Evolutionary conservation across 2,329 filamentous ascomycete species (phyloP).

Genomic region (Monosporascus cannonballus): DNA sequence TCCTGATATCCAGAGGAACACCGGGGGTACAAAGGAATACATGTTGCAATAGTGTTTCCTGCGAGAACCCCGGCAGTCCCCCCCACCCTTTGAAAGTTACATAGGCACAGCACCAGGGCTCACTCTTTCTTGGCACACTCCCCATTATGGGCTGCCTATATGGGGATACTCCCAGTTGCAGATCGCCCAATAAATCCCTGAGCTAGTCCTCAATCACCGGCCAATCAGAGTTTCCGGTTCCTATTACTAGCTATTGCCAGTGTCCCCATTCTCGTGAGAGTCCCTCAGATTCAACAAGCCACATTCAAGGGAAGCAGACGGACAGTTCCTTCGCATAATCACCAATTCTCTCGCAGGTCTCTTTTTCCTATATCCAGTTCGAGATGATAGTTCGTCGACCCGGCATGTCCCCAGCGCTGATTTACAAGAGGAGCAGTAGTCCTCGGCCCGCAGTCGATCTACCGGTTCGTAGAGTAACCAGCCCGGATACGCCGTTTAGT

Average conservation of each 20-base stretch:
- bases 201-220: not conserved
- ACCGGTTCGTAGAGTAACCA: no score
- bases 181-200: not conserved
- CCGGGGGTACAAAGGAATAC: not conserved
- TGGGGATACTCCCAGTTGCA: not conserved
- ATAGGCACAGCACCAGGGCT: not conserved
- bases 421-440: no score
- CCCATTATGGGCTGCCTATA: not conserved
- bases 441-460: no score
- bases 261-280: not conserved
- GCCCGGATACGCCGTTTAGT: not conserved
- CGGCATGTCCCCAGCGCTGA: no score
- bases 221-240: not conserved
- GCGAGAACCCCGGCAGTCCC: not conserved
- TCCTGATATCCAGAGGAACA: constrained; percentile 1
- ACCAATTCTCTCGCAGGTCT: not conserved
- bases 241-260: not conserved
- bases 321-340: not conserved
- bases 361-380: not conserved
- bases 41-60: not conserved
- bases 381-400: not conserved
- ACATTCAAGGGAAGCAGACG: not conserved
- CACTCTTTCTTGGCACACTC: not conserved
- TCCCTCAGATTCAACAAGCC: not conserved
- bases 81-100: not conserved